phyloP scores from a whole-genome alignment of 192 early-diverging fungal species.

The Coemansia sp. region DNA sequence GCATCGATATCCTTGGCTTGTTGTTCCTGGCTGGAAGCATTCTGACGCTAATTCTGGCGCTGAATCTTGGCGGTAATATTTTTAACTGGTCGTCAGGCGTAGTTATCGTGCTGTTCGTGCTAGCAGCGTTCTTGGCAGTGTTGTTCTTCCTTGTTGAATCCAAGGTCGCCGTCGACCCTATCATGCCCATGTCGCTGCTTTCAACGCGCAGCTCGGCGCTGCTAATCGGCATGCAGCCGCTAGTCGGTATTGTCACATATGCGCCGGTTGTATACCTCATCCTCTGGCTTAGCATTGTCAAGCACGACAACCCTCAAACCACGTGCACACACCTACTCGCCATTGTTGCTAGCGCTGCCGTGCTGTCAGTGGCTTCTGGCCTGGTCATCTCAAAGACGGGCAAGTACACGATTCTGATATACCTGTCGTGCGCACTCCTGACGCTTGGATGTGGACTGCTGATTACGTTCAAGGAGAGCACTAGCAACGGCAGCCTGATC shows the following conservation, averaged over 20 bases:
- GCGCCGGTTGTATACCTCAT: slow-evolving; percentile 61
- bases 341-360: slow-evolving; percentile 14
- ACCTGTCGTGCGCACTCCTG: slow-evolving; percentile 15
- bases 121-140: slow-evolving; percentile 56
- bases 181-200: slow-evolving; percentile 56
- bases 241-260: slow-evolving; percentile 33
- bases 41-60: slow-evolving; percentile 57
- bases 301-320: slow-evolving; percentile 15
- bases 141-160: slow-evolving; percentile 67
- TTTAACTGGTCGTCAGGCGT: slow-evolving; percentile 66
- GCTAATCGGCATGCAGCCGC: slow-evolving; percentile 26
- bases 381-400: slow-evolving; percentile 12
- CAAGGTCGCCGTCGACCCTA: slow-evolving; percentile 61
- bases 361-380: slow-evolving; percentile 5
- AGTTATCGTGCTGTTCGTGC: slow-evolving; percentile 58
- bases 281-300: slow-evolving; percentile 66
- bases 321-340: slow-evolving; percentile 25
- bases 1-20: slow-evolving; percentile 59
- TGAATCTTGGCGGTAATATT: slow-evolving; percentile 62
- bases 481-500: slow-evolving; percentile 21
- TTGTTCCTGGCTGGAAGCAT: slow-evolving; percentile 45
- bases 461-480: slow-evolving; percentile 21
- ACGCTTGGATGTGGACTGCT: slow-evolving; percentile 31
- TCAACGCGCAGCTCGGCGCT: slow-evolving; percentile 38
- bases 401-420: slow-evolving; percentile 1